Conservation (phyloP, 306 rosid species). For the Hippophae rhamnoides region DNA sequence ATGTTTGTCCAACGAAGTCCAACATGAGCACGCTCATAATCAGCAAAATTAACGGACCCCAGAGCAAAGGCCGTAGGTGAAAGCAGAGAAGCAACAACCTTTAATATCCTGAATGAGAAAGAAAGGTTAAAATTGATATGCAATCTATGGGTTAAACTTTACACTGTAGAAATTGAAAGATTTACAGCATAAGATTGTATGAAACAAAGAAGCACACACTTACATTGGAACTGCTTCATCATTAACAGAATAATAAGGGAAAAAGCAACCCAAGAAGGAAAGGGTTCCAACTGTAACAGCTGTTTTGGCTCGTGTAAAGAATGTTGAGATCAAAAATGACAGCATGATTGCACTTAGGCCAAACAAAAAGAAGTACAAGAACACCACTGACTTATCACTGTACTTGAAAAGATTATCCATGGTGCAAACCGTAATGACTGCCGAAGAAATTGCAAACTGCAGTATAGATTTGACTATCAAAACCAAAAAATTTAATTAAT, state of each 20-base stretch:
- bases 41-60: constrained; percentile 90
- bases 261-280: constrained; percentile 74
- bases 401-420: constrained; percentile 76
- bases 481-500: constrained; percentile 20
- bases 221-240: constrained; percentile 74
- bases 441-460: constrained; percentile 84
- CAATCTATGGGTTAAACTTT: constrained; percentile 10
- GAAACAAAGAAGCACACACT: constrained; percentile 23
- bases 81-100: constrained; percentile 79
- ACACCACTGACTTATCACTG: constrained; percentile 90
- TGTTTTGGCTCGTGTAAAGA: constrained; percentile 87
- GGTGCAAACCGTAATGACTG: constrained; percentile 74
- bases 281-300: constrained; percentile 98
- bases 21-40: constrained; percentile 97
- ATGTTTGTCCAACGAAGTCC: constrained; percentile 98
- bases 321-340: constrained; percentile 80
- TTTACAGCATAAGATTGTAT: constrained; percentile 4
- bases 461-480: constrained; percentile 26
- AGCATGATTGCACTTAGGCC: constrained; percentile 91
- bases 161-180: background rate
- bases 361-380: constrained; percentile 73
- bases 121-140: constrained; percentile 21
- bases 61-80: constrained; percentile 92
- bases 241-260: constrained; percentile 81
- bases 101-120: constrained; percentile 49